Conservation (phyloP, 257 asterid genomes). For the Gentiana dahurica region DNA sequence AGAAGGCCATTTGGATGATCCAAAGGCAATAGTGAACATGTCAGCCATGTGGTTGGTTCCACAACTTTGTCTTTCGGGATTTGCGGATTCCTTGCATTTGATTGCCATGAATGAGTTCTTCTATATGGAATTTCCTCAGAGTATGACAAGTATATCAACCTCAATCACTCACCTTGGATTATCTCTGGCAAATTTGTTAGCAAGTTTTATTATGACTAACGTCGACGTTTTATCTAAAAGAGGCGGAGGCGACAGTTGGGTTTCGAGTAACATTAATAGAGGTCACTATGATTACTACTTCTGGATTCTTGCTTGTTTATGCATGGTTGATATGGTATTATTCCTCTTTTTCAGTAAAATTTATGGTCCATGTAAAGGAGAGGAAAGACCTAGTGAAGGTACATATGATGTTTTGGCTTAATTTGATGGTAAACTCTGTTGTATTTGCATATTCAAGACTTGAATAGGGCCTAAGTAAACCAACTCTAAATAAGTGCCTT, state of each 20-base stretch:
- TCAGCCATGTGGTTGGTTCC: conserved; percentile 75
- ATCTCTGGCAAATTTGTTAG: conserved; percentile 33
- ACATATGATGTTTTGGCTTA: neutral
- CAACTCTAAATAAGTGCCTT: too few species aligned
- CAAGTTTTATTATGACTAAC: conserved; percentile 40
- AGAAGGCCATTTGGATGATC: conserved; percentile 15
- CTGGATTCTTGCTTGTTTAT: conserved; percentile 43
- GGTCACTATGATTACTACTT: conserved; percentile 62
- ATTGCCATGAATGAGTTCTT: conserved; percentile 59
- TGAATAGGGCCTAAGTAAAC: too few species aligned
- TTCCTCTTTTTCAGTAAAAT: conserved; percentile 39
- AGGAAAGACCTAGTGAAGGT: conserved; percentile 7
- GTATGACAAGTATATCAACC: conserved; percentile 67
- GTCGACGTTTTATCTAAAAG: conserved; percentile 23
- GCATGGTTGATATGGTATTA: conserved; percentile 36
- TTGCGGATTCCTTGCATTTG: conserved; percentile 46
- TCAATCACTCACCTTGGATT: conserved; percentile 28
- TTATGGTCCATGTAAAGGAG: conserved; percentile 36
- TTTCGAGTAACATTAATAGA: conserved; percentile 47
- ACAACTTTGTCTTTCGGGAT: conserved; percentile 39
- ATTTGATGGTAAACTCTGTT: neutral
- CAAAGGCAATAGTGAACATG: conserved; percentile 15
- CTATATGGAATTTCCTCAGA: conserved; percentile 47
- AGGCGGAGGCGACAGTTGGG: conserved; percentile 54
- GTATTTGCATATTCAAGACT: too few species aligned